Evolutionary conservation across 768 basidiomycete species (phyloP).

Genomic region (Podaxis sp.): DNA sequence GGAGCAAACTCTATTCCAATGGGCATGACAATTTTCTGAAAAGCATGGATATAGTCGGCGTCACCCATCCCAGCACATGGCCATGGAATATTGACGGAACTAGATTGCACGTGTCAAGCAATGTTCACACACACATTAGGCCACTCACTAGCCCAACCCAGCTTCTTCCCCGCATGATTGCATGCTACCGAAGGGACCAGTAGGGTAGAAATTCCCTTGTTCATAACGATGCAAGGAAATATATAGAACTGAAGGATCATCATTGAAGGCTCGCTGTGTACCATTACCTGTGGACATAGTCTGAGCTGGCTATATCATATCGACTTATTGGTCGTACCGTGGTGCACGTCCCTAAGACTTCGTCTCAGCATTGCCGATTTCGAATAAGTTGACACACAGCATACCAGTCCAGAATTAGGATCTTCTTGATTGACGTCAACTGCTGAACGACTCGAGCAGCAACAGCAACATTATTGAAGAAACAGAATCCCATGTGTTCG

Average conservation of each 20-base stretch:
- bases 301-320: not conserved
- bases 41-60: constrained; percentile 95
- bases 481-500: constrained; percentile 98
- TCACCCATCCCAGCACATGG: constrained; percentile 85
- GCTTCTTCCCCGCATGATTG: constrained; percentile 82
- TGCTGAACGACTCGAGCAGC: constrained; percentile 82
- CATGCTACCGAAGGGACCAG: constrained; percentile 85
- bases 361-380: not conserved
- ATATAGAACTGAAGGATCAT: constrained; percentile 89
- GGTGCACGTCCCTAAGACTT: constrained; percentile 84
- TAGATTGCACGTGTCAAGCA: constrained; percentile 28
- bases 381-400: constrained; percentile 27
- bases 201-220: constrained; percentile 88
- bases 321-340: constrained; percentile 52
- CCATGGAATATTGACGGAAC: constrained; percentile 97
- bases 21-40: constrained; percentile 95
- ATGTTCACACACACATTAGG: not conserved
- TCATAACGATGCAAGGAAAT: constrained; percentile 96
- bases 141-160: constrained; percentile 82
- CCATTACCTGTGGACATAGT: constrained; percentile 73
- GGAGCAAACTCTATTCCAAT: constrained; percentile 96
- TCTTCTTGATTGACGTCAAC: constrained; percentile 66
- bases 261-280: constrained; percentile 93
- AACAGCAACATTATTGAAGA: constrained; percentile 98
- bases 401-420: constrained; percentile 95